Base-by-base conservation (phyloP, 176 grass and related monocot genomes). In the Cenchrus fungigraminus region DNA sequence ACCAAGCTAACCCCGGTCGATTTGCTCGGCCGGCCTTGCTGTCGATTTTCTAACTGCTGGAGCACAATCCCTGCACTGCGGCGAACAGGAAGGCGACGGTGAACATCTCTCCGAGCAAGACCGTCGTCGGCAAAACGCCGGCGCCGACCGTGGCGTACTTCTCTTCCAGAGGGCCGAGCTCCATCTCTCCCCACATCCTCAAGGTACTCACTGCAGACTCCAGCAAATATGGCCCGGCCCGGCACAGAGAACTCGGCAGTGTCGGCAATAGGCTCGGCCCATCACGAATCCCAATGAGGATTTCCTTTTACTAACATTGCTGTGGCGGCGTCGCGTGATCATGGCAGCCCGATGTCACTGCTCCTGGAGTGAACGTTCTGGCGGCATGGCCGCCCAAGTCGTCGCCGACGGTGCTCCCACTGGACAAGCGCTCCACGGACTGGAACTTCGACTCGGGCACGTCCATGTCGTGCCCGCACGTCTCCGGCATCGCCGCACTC, bases 381-480 rank as follows among this genome's bases (percentile, higher is more conserved):
- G 96, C 96, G 51, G 91, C 96, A 20, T 98, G 97, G 97, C 85
- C 90, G 22, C 86, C 84, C 20, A 84, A 65, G 58, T 91, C 97
- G 43, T 89, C 97, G 13, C 91, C 97, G 20, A 99, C 91, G 72
- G 28, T 80, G 77, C 20, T 96, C 0, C 93, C 93, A 0, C 82
- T 88, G 49, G 91, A 99, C 65, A 42, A 49, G 56, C 88, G 93
- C 6, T 88, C 86, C 10, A 89, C 91, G 43, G 12, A 43, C 12
- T 99, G 91, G 89, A 99, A 99, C 93, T 84, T 99, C 61, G 90
- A 92, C 55, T 91, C 97, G 3, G 91, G 93, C 10, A 99, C 93
- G 53, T 96, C 97, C 40, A 99, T 99, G 94, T 92, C 94, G 22
- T 99, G 94, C 90, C 93, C 93, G 3, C 93, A 99, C 78, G 88